Conservation (phyloP, 2,329 filamentous ascomycete genomes). For the Talaromyces sp. region DNA sequence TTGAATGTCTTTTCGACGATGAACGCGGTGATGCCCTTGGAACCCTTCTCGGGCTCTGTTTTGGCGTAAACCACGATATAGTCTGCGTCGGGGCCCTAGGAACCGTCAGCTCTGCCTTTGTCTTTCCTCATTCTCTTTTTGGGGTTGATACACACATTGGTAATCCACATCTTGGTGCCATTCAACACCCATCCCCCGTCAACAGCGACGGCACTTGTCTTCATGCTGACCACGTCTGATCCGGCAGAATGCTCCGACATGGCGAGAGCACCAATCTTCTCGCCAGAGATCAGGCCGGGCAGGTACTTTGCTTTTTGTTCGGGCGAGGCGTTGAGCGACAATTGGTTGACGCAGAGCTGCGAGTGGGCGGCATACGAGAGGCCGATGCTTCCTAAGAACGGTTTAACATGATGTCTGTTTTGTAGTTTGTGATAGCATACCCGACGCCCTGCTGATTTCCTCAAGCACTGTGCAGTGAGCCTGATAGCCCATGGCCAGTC, state of each 20-base stretch:
- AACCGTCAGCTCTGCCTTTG: background rate
- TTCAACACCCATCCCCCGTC: constrained; percentile 82
- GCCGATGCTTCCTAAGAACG: constrained; percentile 43
- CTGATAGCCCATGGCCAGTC: constrained; percentile 88
- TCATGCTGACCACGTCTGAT: constrained; percentile 94
- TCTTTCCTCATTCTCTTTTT: background rate
- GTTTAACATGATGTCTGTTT: background rate
- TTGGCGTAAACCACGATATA: constrained; percentile 95
- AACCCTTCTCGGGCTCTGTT: constrained; percentile 70
- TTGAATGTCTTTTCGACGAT: constrained; percentile 64
- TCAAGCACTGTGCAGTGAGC: constrained; percentile 95
- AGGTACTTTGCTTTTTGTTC: constrained; percentile 78
- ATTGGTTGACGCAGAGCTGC: constrained; percentile 92
- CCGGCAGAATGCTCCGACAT: constrained; percentile 93
- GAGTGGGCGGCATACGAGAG: constrained; percentile 94
- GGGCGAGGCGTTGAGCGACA: constrained; percentile 76
- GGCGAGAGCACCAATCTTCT: constrained; percentile 77
- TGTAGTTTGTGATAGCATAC: constrained; percentile 20
- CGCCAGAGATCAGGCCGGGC: constrained; percentile 72
- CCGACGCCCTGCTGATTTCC: constrained; percentile 83
- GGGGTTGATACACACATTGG: constrained; percentile 55
- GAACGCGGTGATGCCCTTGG: constrained; percentile 93
- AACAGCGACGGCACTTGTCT: constrained; percentile 70
- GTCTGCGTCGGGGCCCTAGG: constrained; percentile 75
- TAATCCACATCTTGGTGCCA: constrained; percentile 99